phyloP scores from a whole-genome alignment of 129 eudicot species.

The Mikania micrantha region DNA sequence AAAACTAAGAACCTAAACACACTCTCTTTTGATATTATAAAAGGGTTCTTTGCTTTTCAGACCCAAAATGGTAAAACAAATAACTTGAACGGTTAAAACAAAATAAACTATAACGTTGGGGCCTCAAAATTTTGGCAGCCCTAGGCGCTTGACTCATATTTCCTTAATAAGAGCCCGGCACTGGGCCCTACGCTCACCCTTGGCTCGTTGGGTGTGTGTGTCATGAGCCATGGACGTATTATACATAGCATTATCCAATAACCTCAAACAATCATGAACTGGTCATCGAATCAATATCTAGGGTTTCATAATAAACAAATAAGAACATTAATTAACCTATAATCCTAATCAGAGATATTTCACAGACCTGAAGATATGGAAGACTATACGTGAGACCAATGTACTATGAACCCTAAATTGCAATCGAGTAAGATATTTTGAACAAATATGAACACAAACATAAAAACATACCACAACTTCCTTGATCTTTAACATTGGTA shows the following conservation, averaged over 20 bases:
- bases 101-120: no score
- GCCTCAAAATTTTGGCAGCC: no score
- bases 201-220: no score
- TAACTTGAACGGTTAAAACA: no score
- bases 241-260: not conserved
- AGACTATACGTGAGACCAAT: not conserved
- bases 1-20: no score
- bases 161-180: no score
- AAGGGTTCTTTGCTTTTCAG: no score
- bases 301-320: conserved; percentile 6
- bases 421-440: not conserved
- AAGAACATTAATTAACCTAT: not conserved
- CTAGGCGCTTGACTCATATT: no score
- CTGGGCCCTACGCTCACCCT: no score
- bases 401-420: not conserved
- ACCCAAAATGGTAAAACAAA: no score
- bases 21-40: no score
- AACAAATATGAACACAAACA: not conserved
- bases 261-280: conserved; percentile 2
- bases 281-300: not conserved
- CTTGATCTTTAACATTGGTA: conserved; percentile 85
- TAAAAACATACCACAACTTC: conserved; percentile 70
- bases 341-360: not conserved
- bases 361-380: not conserved
- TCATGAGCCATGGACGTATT: no score